phyloP scores from a whole-genome alignment of 108 stramenopile species.

The Epithemia pelagica region DNA sequence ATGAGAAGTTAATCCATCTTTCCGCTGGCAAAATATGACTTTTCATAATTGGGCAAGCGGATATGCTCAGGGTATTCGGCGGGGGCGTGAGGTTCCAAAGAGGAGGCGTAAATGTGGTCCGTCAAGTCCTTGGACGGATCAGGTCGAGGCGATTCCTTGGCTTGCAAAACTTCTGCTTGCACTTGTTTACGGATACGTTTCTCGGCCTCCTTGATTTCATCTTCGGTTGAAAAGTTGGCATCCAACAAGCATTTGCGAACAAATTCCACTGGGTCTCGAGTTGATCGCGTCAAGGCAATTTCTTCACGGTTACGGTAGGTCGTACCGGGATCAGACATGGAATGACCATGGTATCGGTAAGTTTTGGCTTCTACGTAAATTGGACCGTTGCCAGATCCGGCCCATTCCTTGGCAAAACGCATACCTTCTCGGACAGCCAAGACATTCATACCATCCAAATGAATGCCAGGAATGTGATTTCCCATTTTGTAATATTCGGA shows the following conservation, averaged over 20 bases:
- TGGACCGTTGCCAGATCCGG: constrained; percentile 94
- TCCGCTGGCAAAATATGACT: constrained; percentile 34
- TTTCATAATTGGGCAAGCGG: constrained; percentile 84
- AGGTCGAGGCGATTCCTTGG: constrained; percentile 74
- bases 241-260: constrained; percentile 92
- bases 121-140: constrained; percentile 37
- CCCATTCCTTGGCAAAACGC: constrained; percentile 91
- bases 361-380: constrained; percentile 98
- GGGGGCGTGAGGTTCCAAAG: constrained; percentile 42
- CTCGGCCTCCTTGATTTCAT: constrained; percentile 95
- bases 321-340: constrained; percentile 99
- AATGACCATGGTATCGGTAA: constrained; percentile 99
- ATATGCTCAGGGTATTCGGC: constrained; percentile 69
- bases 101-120: constrained; percentile 54
- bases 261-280: constrained; percentile 96
- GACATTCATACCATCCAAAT: constrained; percentile 98
- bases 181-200: constrained; percentile 94
- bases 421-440: constrained; percentile 95
- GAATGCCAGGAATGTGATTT: constrained; percentile 95
- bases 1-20: not conserved
- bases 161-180: constrained; percentile 75
- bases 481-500: constrained; percentile 99
- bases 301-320: constrained; percentile 99
- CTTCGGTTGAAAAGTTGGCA: constrained; percentile 77
- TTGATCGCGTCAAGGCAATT: constrained; percentile 93